Base-by-base conservation (phyloP, 1,139 yeast genomes). In the Kluyveromyces sp. region DNA sequence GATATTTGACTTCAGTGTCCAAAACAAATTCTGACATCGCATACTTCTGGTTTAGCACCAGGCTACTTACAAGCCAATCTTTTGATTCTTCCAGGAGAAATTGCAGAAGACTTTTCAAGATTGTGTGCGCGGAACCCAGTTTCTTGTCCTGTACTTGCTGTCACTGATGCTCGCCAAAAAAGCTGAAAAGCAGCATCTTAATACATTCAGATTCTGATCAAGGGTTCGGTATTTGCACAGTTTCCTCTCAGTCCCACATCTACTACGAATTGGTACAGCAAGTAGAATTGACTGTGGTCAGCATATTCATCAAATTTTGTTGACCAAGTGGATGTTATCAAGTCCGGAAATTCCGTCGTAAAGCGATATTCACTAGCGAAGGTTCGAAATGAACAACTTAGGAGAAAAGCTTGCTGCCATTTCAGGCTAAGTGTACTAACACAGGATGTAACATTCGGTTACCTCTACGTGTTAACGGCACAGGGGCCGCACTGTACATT, bases 1-100 rank as follows among this genome's bases (percentile, higher is more conserved):
- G 36, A 26, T 9, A 36, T 26, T 18, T 35, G 59, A 44, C 35
- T 44, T 17, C 44, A 48, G 26, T 55, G 58, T 42, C 43, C 56
- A 45, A 25, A 46, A 16, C 47, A 45, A 28, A 12, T 42, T 36
- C 43, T 44, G 39, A 46, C 52, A 2, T 40, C 56, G 4, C 58
- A 54, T 31, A 64, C 68, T 3, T 53, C 65, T 1, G 68, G 68
- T 1, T 28, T 44, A 3, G 56, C 63, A 26, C 58, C 62, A 8
- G 67, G 67, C 2, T 60, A 54, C 43, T 57, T 60, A 2, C 69
- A 66, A 48, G 70, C 68, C 2, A 66, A 66, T 46, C 48, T 66
- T 29, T 45, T 64, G 28, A 56, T 62, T 15, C 47, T 65, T 4
- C 68, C 67, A 4, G 31, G 45, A 13, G 45, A 51, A 19, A 63